Conservation (phyloP, 2,329 filamentous ascomycete species). For the Aspergillaceae sp. region DNA sequence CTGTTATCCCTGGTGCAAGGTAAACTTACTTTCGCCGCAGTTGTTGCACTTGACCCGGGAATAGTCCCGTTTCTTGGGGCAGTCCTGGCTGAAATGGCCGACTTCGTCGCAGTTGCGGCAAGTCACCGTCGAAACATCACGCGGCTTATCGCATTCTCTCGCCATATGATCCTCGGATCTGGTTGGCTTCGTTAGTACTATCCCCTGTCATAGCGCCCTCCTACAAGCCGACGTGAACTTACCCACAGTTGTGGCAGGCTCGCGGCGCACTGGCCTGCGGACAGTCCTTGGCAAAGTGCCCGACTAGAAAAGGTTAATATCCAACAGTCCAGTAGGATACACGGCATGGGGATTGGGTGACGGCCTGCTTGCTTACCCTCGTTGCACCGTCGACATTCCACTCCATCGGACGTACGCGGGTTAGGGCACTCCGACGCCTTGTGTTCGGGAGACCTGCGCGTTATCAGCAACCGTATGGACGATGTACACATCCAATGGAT, state of each 20-base stretch:
- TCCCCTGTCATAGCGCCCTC: not conserved
- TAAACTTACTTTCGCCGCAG: slow-evolving; percentile 35
- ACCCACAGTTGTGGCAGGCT: slow-evolving; percentile 40
- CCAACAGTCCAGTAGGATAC: no score
- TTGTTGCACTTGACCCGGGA: slow-evolving; percentile 38
- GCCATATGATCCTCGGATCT: slow-evolving; percentile 36
- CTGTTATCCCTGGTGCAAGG: not conserved
- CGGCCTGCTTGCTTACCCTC: slow-evolving; percentile 21
- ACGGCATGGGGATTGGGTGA: no score
- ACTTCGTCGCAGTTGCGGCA: slow-evolving; percentile 41
- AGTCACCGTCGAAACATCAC: slow-evolving; percentile 30
- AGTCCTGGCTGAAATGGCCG: slow-evolving; percentile 38
- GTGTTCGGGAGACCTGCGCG: slow-evolving; percentile 34
- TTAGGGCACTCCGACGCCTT: slow-evolving; percentile 42
- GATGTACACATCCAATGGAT: not conserved
- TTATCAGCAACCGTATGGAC: not conserved
- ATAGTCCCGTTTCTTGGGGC: slow-evolving; percentile 36
- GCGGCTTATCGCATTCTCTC: slow-evolving; percentile 36
- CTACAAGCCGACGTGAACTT: slow-evolving; percentile 5
- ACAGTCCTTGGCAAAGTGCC: slow-evolving; percentile 41
- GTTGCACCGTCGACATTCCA: slow-evolving; percentile 39
- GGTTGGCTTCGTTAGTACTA: slow-evolving; percentile 9
- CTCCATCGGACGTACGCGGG: slow-evolving; percentile 33
- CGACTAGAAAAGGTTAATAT: slow-evolving; percentile 19
- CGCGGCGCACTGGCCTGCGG: slow-evolving; percentile 26